Base-by-base conservation (phyloP, 2,329 filamentous ascomycete species). In the Clarireedia paspali region DNA sequence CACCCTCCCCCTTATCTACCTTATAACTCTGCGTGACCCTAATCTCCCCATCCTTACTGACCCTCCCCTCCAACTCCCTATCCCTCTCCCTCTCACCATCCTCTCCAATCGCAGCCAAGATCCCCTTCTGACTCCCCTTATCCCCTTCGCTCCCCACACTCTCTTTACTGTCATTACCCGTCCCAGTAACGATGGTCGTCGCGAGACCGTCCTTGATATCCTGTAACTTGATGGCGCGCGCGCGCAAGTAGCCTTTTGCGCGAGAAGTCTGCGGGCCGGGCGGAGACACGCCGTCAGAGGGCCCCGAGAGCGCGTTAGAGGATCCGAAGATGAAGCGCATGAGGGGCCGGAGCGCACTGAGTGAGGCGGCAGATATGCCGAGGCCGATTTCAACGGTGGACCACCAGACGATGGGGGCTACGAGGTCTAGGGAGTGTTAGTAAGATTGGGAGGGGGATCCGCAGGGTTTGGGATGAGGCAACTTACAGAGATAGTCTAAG, bases 401-500 rank as follows among this genome's bases (percentile, higher is more conserved):
- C 44, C 44, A 53, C 30, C 42, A 47, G 20, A 48, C 44, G 9
- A 53, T 53, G 30, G 51, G 51, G 2, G 51, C 44, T 10, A 53
- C 51, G n/a, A n/a, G 15, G 6, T 38, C 40, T 44, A 42, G 39
- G 17, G 40, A 7, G 17, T 9, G 40, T 44, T 44, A 44, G 40
- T 44, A 17, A 4, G 40, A 2, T 9, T 3, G 10, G 3, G 7
- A 23, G n/a, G 15, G 14, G 14, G 14, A n/a, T 15, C 5, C 7
- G n/a, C 5, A 44, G 6, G 40, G 6, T 6, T 6, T 4, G 2
- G 40, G 3, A 40, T 5, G 15, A 10, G 23, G 40, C 20, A 4
- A 12, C 40, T 44, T 24, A 44, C 40, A 53, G 9, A 53, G 51
- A 48, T 53, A 53, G 23, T 53, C 44, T 15, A 27, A 5, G 4